Percentiles rank a stretch among this genome's conserved stretches.
phyloP scores from a whole-genome alignment of 306 rosid species.

The Trifolium repens region DNA sequence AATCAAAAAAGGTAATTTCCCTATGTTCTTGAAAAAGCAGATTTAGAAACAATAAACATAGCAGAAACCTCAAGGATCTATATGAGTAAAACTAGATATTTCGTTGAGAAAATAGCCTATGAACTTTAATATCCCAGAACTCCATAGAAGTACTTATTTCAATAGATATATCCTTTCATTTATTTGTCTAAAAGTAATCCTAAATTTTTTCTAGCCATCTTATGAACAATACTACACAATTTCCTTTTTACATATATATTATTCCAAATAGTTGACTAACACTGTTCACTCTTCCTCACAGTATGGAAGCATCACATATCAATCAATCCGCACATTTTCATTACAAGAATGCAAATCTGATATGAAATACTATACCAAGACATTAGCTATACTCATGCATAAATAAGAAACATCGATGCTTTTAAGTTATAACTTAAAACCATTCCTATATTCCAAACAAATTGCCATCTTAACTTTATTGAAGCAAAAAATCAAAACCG shows the following conservation, averaged over 20 bases:
- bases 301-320: conserved; percentile 1
- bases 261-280: too few relatives aligned
- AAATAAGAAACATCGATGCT: conserved; percentile 17
- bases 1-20: conserved; percentile 9
- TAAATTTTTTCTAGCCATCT: too few relatives aligned
- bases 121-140: conserved; percentile 23
- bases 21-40: conserved; percentile 13
- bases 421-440: conserved; percentile 27
- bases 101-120: conserved; percentile 15
- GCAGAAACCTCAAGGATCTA: conserved; percentile 4
- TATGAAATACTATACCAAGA: conserved; percentile 24
- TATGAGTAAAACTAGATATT: conserved; percentile 23
- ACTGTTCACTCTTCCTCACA: neutral
- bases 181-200: too few relatives aligned
- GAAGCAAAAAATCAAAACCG: conserved; percentile 29
- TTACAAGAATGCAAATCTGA: conserved; percentile 2
- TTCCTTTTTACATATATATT: too few relatives aligned
- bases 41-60: conserved; percentile 11
- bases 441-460: conserved; percentile 19
- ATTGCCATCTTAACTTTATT: conserved; percentile 9
- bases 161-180: too few relatives aligned
- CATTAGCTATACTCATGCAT: conserved; percentile 14
- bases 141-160: conserved; percentile 25
- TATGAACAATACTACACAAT: too few relatives aligned
- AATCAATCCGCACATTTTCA: conserved; percentile 2